Conservation (phyloP, 176 grass and related monocot species). For the Poa annua region DNA sequence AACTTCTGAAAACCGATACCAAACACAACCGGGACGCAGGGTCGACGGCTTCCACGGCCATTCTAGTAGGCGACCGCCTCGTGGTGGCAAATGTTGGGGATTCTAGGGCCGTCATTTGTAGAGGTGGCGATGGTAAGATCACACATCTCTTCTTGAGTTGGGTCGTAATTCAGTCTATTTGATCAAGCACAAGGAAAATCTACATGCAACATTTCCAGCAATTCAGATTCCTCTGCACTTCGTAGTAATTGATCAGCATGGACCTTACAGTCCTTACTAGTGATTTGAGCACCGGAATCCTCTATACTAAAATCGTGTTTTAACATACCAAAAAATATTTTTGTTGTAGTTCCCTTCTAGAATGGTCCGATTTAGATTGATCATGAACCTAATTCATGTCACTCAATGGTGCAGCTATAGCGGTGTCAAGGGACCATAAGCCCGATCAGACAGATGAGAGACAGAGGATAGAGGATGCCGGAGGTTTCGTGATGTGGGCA, state of each 20-base stretch:
- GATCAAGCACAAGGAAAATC: too few species aligned
- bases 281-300: too few species aligned
- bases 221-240: not conserved
- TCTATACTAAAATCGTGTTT: too few species aligned
- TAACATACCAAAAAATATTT: too few species aligned
- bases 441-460: slow-evolving; percentile 82
- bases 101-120: slow-evolving; percentile 90
- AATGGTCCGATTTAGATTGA: not conserved
- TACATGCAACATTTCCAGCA: not conserved
- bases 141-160: too few species aligned
- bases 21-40: slow-evolving; percentile 71
- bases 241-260: too few species aligned
- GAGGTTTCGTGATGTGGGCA: slow-evolving; percentile 97
- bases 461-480: slow-evolving; percentile 83
- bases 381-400: not conserved
- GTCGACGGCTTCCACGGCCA: slow-evolving; percentile 83
- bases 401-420: slow-evolving; percentile 55
- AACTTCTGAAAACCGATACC: slow-evolving; percentile 77
- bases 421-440: slow-evolving; percentile 88
- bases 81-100: slow-evolving; percentile 87
- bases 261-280: too few species aligned
- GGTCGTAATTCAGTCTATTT: not conserved
- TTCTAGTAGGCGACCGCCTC: slow-evolving; percentile 79
- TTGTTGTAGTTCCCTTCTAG: too few species aligned
- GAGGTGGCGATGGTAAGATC: slow-evolving; percentile 72